phyloP scores from a whole-genome alignment of 257 asterid genomes.

The Solanum virginianum region DNA sequence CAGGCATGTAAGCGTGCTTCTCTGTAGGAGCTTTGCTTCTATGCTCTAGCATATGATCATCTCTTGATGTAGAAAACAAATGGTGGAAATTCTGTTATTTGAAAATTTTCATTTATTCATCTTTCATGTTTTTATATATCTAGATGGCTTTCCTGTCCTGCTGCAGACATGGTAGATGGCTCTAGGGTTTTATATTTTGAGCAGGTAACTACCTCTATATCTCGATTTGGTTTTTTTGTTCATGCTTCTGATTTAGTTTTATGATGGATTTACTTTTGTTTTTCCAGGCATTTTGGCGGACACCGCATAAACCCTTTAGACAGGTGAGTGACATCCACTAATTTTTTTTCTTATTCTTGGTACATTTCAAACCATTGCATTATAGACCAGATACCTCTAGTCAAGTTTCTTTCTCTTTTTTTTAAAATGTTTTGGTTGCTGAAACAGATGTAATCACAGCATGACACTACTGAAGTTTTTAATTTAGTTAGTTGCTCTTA shows the following conservation, averaged over 20 bases:
- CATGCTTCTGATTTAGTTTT: neutral
- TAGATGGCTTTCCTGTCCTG: constrained; percentile 94
- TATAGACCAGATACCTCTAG: neutral
- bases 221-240: neutral
- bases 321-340: constrained; percentile 41
- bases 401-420: neutral
- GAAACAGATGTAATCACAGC: neutral
- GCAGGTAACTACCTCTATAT: constrained; percentile 36
- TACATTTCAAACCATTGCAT: neutral
- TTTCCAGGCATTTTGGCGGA: constrained; percentile 91
- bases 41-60: neutral
- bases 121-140: neutral
- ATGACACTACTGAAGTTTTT: neutral
- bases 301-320: constrained; percentile 86
- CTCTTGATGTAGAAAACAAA: neutral
- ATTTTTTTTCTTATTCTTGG: neutral
- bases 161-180: constrained; percentile 96
- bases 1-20: neutral
- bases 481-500: neutral
- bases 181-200: constrained; percentile 91
- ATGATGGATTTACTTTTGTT: neutral
- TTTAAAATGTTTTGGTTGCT: neutral
- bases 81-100: neutral
- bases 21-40: neutral
- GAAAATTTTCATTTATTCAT: neutral